Percentiles rank a stretch among this genome's conserved stretches.
phyloP scores from a whole-genome alignment of 2,329 filamentous ascomycete genomes.

The Chaetomiaceae sp. region DNA sequence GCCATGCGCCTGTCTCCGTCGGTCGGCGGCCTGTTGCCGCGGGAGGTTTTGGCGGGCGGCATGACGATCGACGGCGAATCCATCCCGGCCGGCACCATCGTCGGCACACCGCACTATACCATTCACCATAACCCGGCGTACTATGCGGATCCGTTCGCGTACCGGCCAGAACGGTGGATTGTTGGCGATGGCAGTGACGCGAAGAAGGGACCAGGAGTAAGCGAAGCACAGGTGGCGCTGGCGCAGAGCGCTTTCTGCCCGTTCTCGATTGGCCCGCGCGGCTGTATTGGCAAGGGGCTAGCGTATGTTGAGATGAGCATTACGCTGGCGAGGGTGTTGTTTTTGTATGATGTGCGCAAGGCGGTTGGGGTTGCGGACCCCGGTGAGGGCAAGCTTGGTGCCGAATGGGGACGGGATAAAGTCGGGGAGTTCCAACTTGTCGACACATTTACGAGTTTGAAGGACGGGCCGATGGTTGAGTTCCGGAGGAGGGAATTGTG shows the following conservation, averaged over 20 bases:
- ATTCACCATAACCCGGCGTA: constrained; percentile 64
- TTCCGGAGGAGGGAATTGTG: constrained; percentile 40
- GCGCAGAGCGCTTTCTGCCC: constrained; percentile 70
- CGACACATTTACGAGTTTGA: constrained; percentile 70
- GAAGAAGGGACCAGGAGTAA: constrained; percentile 26
- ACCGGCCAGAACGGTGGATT: constrained; percentile 63
- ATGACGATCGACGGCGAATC: constrained; percentile 49
- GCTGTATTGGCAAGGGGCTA: constrained; percentile 68
- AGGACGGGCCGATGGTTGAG: constrained; percentile 66
- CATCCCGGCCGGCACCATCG: constrained; percentile 56
- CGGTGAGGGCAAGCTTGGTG: constrained; percentile 44
- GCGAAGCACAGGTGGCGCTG: constrained; percentile 47
- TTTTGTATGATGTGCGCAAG: constrained; percentile 55
- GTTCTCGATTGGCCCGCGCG: constrained; percentile 64
- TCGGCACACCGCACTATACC: constrained; percentile 63
- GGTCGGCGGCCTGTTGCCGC: constrained; percentile 56
- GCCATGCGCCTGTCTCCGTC: constrained; percentile 61
- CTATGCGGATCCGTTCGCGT: constrained; percentile 56
- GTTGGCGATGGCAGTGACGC: too few relatives aligned
- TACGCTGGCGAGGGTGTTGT: constrained; percentile 58
- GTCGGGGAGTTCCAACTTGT: constrained; percentile 62
- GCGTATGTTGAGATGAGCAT: constrained; percentile 65
- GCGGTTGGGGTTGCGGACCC: constrained; percentile 47
- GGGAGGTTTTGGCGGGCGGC: constrained; percentile 55
- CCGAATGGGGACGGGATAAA: constrained; percentile 53